phyloP scores from a whole-genome alignment of 2,329 filamentous ascomycete genomes.

The Metarhizium album region DNA sequence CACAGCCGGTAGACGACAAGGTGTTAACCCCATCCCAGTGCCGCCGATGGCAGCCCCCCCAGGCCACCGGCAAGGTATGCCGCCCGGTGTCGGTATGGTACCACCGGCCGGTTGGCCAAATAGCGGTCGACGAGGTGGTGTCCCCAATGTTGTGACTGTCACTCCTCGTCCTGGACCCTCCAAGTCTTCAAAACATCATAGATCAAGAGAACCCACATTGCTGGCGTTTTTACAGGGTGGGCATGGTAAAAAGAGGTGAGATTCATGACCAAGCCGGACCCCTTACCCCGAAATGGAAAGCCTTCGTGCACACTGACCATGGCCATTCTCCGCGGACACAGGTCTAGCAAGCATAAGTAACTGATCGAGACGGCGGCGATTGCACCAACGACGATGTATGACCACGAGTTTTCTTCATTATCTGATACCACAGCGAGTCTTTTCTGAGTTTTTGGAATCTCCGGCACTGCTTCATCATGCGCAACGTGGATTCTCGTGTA shows the following conservation, averaged over 20 bases:
- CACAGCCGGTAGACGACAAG: slow-evolving; percentile 3
- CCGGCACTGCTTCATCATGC: neutral
- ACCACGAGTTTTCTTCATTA: slow-evolving; percentile 4
- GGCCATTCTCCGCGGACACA: neutral
- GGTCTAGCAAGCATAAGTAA: slow-evolving; percentile 10
- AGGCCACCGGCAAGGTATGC: slow-evolving; percentile 3
- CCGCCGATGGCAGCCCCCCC: slow-evolving; percentile 3
- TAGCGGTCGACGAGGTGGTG: neutral
- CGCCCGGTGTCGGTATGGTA: neutral
- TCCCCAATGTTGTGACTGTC: slow-evolving; percentile 11
- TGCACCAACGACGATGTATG: slow-evolving; percentile 6
- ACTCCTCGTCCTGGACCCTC: slow-evolving; percentile 4
- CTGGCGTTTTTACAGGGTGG: slow-evolving; percentile 12
- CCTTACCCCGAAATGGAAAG: neutral
- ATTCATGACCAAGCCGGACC: neutral
- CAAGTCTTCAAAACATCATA: slow-evolving; percentile 9
- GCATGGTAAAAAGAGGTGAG: slow-evolving; percentile 15
- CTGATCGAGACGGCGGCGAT: neutral
- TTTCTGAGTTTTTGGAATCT: slow-evolving; percentile 3
- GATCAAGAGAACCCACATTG: slow-evolving; percentile 10
- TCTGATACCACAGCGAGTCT: slow-evolving; percentile 10
- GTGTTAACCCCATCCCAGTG: neutral
- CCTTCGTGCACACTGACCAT: neutral
- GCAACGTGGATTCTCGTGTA: slow-evolving; percentile 2
- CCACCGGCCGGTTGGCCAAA: slow-evolving; percentile 10